Evolutionary conservation across 768 basidiomycete species (phyloP), one percentile per base, ranked within the genome.

Genomic region (Rhizopogon salebrosus): DNA sequence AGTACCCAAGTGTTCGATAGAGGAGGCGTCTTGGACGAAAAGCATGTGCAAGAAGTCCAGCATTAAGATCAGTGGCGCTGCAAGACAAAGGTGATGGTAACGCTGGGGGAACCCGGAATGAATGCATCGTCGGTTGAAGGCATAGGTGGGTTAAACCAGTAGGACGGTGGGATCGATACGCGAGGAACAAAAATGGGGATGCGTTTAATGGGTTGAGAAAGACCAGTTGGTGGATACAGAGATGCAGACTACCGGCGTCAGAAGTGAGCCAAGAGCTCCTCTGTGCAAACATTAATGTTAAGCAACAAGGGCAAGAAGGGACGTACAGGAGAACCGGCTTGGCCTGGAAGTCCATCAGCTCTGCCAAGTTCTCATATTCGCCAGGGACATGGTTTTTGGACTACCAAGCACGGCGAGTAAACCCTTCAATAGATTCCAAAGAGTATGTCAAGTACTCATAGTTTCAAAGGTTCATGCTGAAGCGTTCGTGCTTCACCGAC

Each of bases 231-330:
- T n/a, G n/a, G n/a, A 89, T 24, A 80, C 64, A 1, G 85, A 86
- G 40, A 40, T 74, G 75, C 51, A 79, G 75, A 16, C 73, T 74
- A 57, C 74, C 74, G 5, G 80, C 73, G 39, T 79, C 76, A 43
- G 87, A 89, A 0, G 88, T 87, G 54, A 90, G 80, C 87, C 88
- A 89, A 18, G 87, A 88, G 45, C 80, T 81, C n/a, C n/a, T n/a
- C n/a, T n/a, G n/a, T n/a, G n/a, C n/a, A n/a, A n/a, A n/a, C n/a
- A n/a, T n/a, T n/a, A n/a, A n/a, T n/a, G n/a, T n/a, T n/a, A n/a
- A n/a, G n/a, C n/a, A n/a, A n/a, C n/a, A n/a, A n/a, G n/a, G n/a
- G n/a, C n/a, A n/a, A n/a, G n/a, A n/a, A n/a, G n/a, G n/a, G n/a
- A n/a, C n/a, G n/a, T n/a, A n/a, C n/a, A n/a, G n/a, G n/a, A n/a